A percentile compares a stretch with the other conserved stretches of the same genome.
Evolutionary conservation across 2,329 filamentous ascomycete genomes (phyloP).

Genomic region (Trichoderma koningii): DNA sequence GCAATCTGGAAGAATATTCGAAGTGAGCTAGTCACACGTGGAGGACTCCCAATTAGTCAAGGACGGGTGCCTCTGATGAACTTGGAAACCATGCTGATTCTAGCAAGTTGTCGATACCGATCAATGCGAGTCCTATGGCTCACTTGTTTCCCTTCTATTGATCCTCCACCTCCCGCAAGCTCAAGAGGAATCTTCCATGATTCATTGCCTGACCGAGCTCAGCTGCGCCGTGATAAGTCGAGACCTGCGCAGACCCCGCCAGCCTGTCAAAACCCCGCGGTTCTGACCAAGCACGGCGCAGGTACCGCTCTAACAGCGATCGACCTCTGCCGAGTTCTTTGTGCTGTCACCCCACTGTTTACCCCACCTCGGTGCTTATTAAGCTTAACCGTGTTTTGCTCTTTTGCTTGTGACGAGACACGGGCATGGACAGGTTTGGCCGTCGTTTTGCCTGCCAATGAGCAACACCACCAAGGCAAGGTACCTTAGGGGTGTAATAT

Average conservation of each 20-base stretch:
- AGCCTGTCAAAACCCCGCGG: background rate
- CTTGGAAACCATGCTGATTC: too few relatives aligned
- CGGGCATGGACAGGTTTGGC: background rate
- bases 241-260: slow-evolving; percentile 15
- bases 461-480: background rate
- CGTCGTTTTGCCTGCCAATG: background rate
- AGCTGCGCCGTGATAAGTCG: slow-evolving; percentile 2
- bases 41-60: too few relatives aligned
- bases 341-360: background rate
- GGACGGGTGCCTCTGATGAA: too few relatives aligned
- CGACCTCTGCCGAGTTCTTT: background rate
- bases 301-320: slow-evolving; percentile 16
- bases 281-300: background rate
- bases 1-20: too few relatives aligned
- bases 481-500: too few relatives aligned
- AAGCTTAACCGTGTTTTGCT: background rate
- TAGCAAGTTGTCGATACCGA: too few relatives aligned
- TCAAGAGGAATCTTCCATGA: too few relatives aligned
- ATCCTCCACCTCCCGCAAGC: too few relatives aligned
- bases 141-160: too few relatives aligned
- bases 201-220: background rate
- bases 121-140: too few relatives aligned
- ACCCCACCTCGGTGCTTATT: slow-evolving; percentile 10
- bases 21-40: too few relatives aligned
- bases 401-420: slow-evolving; percentile 3